Evolutionary conservation across 2,329 filamentous ascomycete genomes (phyloP).

Genomic region (Aotearoamyces nothofagi): DNA sequence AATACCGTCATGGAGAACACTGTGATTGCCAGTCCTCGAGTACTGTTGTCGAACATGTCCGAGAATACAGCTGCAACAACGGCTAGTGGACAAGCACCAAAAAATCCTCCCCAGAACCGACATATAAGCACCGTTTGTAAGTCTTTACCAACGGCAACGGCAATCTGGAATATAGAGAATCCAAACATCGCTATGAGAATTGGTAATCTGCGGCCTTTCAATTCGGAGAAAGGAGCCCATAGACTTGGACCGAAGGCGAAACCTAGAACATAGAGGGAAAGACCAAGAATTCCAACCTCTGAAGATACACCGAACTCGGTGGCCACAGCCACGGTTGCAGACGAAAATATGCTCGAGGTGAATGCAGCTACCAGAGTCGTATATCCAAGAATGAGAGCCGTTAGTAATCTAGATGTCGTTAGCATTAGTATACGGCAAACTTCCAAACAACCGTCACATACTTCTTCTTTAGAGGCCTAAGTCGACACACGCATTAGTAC

Average conservation of each 20-base stretch:
- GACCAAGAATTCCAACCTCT: constrained; percentile 48
- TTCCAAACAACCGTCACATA: no score
- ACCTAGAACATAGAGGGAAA: constrained; percentile 56
- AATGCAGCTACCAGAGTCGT: constrained; percentile 60
- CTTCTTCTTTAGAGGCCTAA: constrained; percentile 26
- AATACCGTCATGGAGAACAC: constrained; percentile 49
- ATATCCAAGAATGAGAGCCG: constrained; percentile 54
- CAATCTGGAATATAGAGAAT: constrained; percentile 54
- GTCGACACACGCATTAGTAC: no score
- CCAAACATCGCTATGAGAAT: constrained; percentile 47
- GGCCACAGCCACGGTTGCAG: constrained; percentile 43
- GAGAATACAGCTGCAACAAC: constrained; percentile 58
- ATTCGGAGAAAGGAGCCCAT: constrained; percentile 60
- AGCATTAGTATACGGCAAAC: constrained; percentile 4
- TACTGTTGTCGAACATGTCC: constrained; percentile 54
- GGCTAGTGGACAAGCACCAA: constrained; percentile 53
- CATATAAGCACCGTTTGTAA: constrained; percentile 55
- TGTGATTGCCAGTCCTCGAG: constrained; percentile 40
- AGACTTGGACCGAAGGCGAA: constrained; percentile 59
- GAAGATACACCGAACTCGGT: constrained; percentile 40
- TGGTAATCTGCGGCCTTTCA: constrained; percentile 50
- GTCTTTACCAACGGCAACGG: constrained; percentile 48
- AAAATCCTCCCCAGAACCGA: constrained; percentile 60
- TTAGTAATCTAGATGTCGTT: constrained; percentile 32
- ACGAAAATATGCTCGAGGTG: constrained; percentile 60